These are phyloP conservation scores for Casuarina glauca DNA, from an alignment of 306 rosid species.

Conservation along the genomic window DNA sequence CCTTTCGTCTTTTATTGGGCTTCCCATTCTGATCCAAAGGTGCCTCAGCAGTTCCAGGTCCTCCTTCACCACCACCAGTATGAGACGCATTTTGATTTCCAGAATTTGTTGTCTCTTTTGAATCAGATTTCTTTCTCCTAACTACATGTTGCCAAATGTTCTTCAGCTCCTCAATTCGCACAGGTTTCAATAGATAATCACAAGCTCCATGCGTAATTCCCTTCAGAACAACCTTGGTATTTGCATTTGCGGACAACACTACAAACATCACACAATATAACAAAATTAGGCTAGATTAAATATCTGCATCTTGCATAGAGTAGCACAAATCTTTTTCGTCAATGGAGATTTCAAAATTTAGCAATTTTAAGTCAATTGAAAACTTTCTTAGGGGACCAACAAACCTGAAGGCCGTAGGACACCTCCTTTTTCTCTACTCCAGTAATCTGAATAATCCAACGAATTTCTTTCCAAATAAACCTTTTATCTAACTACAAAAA, in stretches of 20 bases:
- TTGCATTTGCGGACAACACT: slow-evolving; percentile 94
- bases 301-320: neutral
- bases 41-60: slow-evolving; percentile 37
- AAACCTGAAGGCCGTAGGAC: neutral
- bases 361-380: neutral
- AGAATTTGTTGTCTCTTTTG: slow-evolving; percentile 56
- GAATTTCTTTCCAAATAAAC: neutral
- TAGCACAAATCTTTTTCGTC: neutral
- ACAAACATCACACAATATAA: slow-evolving; percentile 15
- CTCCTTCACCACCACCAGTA: slow-evolving; percentile 44
- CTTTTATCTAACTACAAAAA: neutral
- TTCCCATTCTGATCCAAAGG: slow-evolving; percentile 67
- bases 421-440: neutral
- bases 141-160: slow-evolving; percentile 98
- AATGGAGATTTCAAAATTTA: neutral
- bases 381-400: neutral
- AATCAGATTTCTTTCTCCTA: slow-evolving; percentile 78
- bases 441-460: slow-evolving; percentile 1
- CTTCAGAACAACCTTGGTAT: slow-evolving; percentile 87
- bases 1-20: slow-evolving; percentile 69
- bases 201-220: slow-evolving; percentile 98
- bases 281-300: neutral
- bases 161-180: slow-evolving; percentile 89
- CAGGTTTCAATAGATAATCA: slow-evolving; percentile 92
- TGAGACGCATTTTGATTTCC: slow-evolving; percentile 45